Conservation (phyloP, 1,139 yeast genomes). For the Geotrichum reessii region DNA sequence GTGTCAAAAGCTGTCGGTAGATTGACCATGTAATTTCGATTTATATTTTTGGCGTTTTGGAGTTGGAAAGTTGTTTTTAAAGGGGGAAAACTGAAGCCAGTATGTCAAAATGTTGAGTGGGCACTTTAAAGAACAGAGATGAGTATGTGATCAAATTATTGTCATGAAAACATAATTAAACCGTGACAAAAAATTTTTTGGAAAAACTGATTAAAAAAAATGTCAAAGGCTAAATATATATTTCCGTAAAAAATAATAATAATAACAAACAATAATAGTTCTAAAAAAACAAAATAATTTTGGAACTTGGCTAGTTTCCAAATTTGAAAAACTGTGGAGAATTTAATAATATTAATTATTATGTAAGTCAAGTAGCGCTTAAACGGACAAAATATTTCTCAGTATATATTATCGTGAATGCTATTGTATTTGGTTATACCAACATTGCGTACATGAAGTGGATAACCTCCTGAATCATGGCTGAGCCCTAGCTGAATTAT, state of each 20-base stretch:
- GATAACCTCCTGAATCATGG: too few relatives aligned
- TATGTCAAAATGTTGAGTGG: too few relatives aligned
- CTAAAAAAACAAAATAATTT: not conserved
- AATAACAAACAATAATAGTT: too few relatives aligned
- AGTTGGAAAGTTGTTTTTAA: not conserved
- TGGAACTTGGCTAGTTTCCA: not conserved
- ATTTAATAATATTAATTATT: not conserved
- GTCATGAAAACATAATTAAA: not conserved
- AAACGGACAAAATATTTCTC: too few relatives aligned
- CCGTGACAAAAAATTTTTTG: not conserved
- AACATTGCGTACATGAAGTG: too few relatives aligned
- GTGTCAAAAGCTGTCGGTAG: constrained; percentile 33
- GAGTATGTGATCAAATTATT: not conserved
- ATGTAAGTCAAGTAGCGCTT: not conserved
- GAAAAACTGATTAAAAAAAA: not conserved
- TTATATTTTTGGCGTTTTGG: not conserved
- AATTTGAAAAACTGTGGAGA: not conserved
- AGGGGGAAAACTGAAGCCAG: not conserved
- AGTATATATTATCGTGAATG: too few relatives aligned
- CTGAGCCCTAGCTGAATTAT: too few relatives aligned
- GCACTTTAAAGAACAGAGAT: not conserved
- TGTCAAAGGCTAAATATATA: not conserved
- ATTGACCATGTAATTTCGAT: not conserved
- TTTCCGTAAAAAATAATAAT: too few relatives aligned
- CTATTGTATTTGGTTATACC: too few relatives aligned